Conservation (phyloP, 2,329 filamentous ascomycete species). For the Fusarium siculi region DNA sequence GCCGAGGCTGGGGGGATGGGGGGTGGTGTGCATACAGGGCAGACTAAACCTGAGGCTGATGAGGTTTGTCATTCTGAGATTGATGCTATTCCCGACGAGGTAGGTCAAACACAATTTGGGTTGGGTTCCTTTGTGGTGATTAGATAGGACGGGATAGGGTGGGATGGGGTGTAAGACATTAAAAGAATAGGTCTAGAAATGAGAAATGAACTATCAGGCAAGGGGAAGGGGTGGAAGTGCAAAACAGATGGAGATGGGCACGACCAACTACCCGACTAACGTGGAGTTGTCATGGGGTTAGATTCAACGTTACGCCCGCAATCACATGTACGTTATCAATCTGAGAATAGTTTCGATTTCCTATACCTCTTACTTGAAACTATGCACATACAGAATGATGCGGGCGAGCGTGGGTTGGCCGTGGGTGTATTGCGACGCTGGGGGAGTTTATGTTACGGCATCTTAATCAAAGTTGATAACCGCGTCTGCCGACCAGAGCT, state of each 20-base stretch:
- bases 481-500: neutral
- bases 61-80: slow-evolving; percentile 16
- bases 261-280: neutral
- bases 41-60: slow-evolving; percentile 10
- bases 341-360: slow-evolving; percentile 6
- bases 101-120: slow-evolving; percentile 8
- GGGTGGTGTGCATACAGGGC: neutral
- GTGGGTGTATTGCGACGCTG: slow-evolving; percentile 2
- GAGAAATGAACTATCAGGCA: slow-evolving; percentile 1
- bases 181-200: neutral
- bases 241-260: slow-evolving; percentile 4
- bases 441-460: neutral
- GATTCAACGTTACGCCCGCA: slow-evolving; percentile 2
- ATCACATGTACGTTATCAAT: slow-evolving; percentile 10
- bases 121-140: neutral
- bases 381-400: neutral
- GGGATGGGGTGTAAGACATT: neutral
- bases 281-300: slow-evolving; percentile 4
- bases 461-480: neutral
- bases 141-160: neutral
- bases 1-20: slow-evolving; percentile 6
- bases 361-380: slow-evolving; percentile 7
- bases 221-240: slow-evolving; percentile 10
- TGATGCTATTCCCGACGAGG: slow-evolving; percentile 26
- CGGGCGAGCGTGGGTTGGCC: neutral